Conservation (phyloP, 2,329 filamentous ascomycete genomes). For the Oidium heveae region DNA sequence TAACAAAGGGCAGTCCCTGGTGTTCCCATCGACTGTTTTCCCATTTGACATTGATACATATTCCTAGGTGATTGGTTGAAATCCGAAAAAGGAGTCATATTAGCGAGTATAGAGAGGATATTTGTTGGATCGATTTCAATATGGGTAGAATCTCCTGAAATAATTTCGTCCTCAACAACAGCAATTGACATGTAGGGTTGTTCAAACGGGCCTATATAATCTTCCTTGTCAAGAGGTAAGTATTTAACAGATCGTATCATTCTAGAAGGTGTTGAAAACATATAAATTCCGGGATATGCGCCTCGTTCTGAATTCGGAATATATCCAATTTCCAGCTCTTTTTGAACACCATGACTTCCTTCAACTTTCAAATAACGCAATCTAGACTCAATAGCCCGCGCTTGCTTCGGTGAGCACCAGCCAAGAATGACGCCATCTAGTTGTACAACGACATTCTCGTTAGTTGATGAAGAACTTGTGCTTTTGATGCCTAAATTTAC, state of each 20-base stretch:
- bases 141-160: slow-evolving; percentile 73
- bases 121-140: slow-evolving; percentile 89
- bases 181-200: slow-evolving; percentile 98
- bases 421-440: slow-evolving; percentile 76
- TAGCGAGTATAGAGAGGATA: slow-evolving; percentile 89
- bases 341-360: slow-evolving; percentile 53
- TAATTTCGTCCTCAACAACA: slow-evolving; percentile 64
- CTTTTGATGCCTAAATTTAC: slow-evolving; percentile 56
- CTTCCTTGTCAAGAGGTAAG: slow-evolving; percentile 58
- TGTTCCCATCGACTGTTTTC: slow-evolving; percentile 97
- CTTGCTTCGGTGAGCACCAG: slow-evolving; percentile 69
- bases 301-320: slow-evolving; percentile 70
- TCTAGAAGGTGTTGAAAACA: slow-evolving; percentile 62
- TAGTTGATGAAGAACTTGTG: slow-evolving; percentile 50
- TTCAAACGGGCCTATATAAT: slow-evolving; percentile 80
- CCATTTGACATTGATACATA: slow-evolving; percentile 99
- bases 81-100: slow-evolving; percentile 96
- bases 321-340: slow-evolving; percentile 74
- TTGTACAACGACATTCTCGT: slow-evolving; percentile 71
- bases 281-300: slow-evolving; percentile 90
- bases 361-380: slow-evolving; percentile 91
- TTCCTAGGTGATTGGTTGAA: slow-evolving; percentile 97
- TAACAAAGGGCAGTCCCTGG: slow-evolving; percentile 64
- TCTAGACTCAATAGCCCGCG: slow-evolving; percentile 58
- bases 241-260: slow-evolving; percentile 90